phyloP scores from a whole-genome alignment of 805 yeast genomes.

The Kluyveromyces aestuarii region DNA sequence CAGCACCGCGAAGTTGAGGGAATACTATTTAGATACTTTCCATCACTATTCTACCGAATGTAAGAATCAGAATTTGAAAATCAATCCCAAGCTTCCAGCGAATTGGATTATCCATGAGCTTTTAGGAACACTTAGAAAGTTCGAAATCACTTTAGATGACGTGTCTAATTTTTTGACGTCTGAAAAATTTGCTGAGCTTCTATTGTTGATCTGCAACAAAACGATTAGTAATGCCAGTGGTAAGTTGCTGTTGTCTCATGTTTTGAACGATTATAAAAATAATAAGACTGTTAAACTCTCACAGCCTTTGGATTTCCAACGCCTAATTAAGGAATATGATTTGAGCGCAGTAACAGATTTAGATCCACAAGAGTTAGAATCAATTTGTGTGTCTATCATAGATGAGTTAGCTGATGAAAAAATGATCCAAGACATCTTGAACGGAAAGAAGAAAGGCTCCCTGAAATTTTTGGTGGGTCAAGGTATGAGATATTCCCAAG shows the following conservation, averaged over 20 bases:
- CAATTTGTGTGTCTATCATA: constrained; percentile 39
- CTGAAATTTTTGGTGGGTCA: constrained; percentile 75
- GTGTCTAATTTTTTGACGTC: constrained; percentile 30
- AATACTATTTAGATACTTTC: constrained; percentile 39
- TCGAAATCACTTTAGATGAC: constrained; percentile 30
- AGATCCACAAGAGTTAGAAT: constrained; percentile 29
- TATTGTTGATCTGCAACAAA: constrained; percentile 39
- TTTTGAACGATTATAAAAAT: constrained; percentile 39
- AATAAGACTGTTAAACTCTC: constrained; percentile 9
- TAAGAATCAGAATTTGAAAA: constrained; percentile 14
- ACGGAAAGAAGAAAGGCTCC: constrained; percentile 52
- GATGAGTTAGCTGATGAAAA: constrained; percentile 33
- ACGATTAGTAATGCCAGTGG: constrained; percentile 60
- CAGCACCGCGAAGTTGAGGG: constrained; percentile 31
- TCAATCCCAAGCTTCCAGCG: constrained; percentile 37
- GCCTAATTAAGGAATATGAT: constrained; percentile 47
- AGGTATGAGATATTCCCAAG: constrained; percentile 75
- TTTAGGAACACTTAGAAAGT: constrained; percentile 56
- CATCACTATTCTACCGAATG: constrained; percentile 28
- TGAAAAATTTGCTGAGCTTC: constrained; percentile 42
- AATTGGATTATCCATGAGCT: constrained; percentile 83
- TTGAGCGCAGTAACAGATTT: constrained; percentile 29
- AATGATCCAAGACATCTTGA: constrained; percentile 45
- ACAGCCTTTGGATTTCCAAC: constrained; percentile 22
- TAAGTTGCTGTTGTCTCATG: constrained; percentile 51